These are phyloP conservation scores for Cardamine occulta DNA, from an alignment of 345 rosid genomes.

Conservation along the genomic window DNA sequence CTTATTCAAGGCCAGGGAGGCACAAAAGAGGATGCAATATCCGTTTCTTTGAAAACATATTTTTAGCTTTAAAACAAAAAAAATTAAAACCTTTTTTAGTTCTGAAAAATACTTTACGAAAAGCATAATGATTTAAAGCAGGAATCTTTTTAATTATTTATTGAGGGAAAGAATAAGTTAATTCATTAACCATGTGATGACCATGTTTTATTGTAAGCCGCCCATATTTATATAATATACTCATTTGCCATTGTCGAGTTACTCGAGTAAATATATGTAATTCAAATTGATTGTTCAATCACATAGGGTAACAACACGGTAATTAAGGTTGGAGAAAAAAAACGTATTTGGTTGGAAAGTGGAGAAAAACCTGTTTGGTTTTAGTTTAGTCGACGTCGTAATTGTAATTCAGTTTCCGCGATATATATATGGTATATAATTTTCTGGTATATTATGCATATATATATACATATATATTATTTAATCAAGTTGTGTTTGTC, in stretches of 20 bases:
- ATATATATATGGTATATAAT: not conserved
- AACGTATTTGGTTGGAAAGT: not conserved
- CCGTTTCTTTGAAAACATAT: not conserved
- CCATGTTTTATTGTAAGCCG: slow-evolving; percentile 18
- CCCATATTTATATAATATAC: not conserved
- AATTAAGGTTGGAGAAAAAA: not conserved
- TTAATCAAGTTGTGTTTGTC: no score
- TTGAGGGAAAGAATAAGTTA: not conserved
- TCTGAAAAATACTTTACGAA: not conserved
- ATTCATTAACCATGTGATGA: slow-evolving; percentile 40
- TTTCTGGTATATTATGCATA: not conserved
- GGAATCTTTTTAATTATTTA: not conserved
- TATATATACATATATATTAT: no score
- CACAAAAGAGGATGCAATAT: slow-evolving; percentile 6
- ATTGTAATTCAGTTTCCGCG: not conserved
- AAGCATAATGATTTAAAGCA: slow-evolving; percentile 14
- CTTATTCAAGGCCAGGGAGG: slow-evolving; percentile 26
- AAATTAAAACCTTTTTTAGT: not conserved
- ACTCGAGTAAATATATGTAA: not conserved
- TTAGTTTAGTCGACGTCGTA: not conserved
- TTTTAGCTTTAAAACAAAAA: not conserved
- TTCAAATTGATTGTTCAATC: not conserved
- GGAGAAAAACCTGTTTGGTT: not conserved
- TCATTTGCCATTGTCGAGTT: not conserved
- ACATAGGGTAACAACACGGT: not conserved